Conservation (phyloP, 345 rosid genomes). For the Moricandia moricandioides region DNA sequence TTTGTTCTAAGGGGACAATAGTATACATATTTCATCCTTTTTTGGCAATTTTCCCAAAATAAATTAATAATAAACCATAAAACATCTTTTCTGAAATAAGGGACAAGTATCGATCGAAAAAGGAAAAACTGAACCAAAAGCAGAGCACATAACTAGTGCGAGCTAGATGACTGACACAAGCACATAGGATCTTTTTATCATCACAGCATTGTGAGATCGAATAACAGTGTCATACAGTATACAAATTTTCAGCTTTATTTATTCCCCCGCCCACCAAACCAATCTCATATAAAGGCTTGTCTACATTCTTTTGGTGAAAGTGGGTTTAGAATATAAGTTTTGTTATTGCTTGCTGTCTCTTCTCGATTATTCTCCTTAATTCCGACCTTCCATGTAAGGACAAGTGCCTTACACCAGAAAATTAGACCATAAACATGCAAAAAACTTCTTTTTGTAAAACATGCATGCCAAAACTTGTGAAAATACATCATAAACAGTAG, state of each 20-base stretch:
- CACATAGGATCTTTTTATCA: constrained; percentile 21
- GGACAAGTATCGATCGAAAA: constrained; percentile 36
- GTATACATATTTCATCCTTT: no score
- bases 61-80: constrained; percentile 22
- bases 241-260: constrained; percentile 25
- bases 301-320: constrained; percentile 25
- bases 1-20: no score
- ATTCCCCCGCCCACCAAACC: constrained; percentile 38
- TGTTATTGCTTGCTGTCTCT: constrained; percentile 32
- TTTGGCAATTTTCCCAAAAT: no score
- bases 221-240: constrained; percentile 11
- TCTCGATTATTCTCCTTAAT: constrained; percentile 31
- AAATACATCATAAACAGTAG: neutral
- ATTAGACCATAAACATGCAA: neutral
- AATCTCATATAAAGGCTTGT: constrained; percentile 27
- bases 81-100: constrained; percentile 29
- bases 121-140: constrained; percentile 25
- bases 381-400: constrained; percentile 8
- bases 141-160: constrained; percentile 34
- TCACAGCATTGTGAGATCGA: constrained; percentile 27
- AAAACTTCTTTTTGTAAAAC: neutral
- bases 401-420: neutral
- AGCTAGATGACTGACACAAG: constrained; percentile 33
- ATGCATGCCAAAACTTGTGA: neutral
- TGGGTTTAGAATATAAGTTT: constrained; percentile 37